Evolutionary conservation across 305 asterid genomes (phyloP), one percentile per base, ranked within the genome.

Genomic region (Fraxinus baroniana): DNA sequence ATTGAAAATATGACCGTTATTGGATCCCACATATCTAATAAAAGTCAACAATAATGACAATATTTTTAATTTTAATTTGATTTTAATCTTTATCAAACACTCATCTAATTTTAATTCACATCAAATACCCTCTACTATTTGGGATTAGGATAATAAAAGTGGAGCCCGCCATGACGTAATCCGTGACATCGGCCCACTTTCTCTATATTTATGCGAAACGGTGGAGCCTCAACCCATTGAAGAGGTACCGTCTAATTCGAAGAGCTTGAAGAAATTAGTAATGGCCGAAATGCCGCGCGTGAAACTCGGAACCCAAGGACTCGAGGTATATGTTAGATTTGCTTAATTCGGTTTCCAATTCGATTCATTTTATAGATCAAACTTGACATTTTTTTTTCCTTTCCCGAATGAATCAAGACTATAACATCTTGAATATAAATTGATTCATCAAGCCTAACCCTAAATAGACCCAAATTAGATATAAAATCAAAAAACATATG

Each of bases 241-340:
- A 49, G 60, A 15, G 60, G 60, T n/a, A 0, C 60, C 7, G 5
- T 49, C 4, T 15, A 3, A 15, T 64, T 64, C 33, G 5, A 24
- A 64, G 33, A 24, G 73, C 73, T 9, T 9, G 17, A 20, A 64
- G 71, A 26, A 64, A 3, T 64, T 12, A 64, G 46, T 80, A 57
- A 88, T 90, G 91, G 90, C 86, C 20, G 81, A 80, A 32, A 71
- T 89, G 85, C 90, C 91, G 3, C 86, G 86, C 79, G 85, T 86
- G 81, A 88, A 88, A 79, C 35, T 91, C 79, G 93, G 93, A 70
- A 85, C 76, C 87, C 91, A 89, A 78, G 91, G 94, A 52, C 89
- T 89, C 77, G 92, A 89, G 91, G 94, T 89, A 68, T 62, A 6
- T 17, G 6, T 39, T n/a, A 15, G 5, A 12, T 13, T 22, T 9